Percentiles rank a stretch among this genome's conserved stretches.
Conservation (phyloP, 2,329 filamentous ascomycete genomes). For the Bipolaris zeicola region DNA sequence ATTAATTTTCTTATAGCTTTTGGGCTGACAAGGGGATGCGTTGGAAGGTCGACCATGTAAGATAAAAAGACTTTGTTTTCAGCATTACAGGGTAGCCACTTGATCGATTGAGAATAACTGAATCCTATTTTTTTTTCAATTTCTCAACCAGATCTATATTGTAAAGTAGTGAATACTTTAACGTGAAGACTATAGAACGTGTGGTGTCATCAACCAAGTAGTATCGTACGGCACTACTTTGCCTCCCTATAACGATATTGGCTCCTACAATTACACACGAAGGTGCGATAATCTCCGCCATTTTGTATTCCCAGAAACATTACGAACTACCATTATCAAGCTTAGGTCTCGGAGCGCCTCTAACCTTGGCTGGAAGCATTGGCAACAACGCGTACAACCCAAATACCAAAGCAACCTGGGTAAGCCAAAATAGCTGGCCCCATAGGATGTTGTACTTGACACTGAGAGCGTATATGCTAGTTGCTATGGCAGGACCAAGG, state of each 20-base stretch:
- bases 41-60: neutral
- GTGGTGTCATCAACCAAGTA: neutral
- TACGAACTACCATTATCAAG: neutral
- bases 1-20: neutral
- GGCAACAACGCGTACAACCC: constrained; percentile 25
- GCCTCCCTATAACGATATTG: no score
- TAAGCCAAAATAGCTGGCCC: constrained; percentile 71
- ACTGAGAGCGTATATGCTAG: constrained; percentile 71
- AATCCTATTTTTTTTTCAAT: neutral
- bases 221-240: neutral
- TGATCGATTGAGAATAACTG: neutral
- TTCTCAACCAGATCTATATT: neutral
- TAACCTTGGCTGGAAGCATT: constrained; percentile 33
- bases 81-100: neutral
- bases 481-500: constrained; percentile 68
- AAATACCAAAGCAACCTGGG: constrained; percentile 51
- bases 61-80: neutral
- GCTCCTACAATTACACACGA: neutral
- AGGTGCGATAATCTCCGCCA: no score
- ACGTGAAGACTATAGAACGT: neutral
- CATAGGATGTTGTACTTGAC: constrained; percentile 64
- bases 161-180: no score
- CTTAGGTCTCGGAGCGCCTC: constrained; percentile 15
- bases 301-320: neutral
- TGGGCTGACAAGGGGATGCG: neutral